Conservation (phyloP, 163 green algal species). For the Volvox carteri region DNA sequence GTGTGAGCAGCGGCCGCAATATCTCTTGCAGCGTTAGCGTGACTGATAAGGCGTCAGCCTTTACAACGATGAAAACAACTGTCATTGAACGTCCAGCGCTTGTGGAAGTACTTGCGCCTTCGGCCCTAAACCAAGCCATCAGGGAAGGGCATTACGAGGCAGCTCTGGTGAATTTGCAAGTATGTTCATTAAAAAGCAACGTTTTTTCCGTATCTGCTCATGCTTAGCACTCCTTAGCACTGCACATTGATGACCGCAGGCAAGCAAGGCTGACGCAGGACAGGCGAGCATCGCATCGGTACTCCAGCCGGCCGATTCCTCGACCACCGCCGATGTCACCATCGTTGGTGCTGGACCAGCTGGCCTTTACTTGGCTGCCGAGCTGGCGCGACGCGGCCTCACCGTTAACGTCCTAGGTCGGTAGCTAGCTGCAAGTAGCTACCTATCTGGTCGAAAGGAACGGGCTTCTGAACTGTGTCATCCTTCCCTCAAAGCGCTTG, state of each 20-base stretch:
- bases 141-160: constrained; percentile 80
- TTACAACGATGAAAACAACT: neutral
- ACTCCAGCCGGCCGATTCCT: constrained; percentile 66
- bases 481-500: no score
- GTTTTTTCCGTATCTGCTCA: neutral
- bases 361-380: constrained; percentile 91
- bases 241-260: constrained; percentile 60
- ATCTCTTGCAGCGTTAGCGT: constrained; percentile 7
- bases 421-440: no score
- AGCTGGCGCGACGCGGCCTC: constrained; percentile 85
- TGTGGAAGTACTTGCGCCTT: neutral
- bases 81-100: neutral
- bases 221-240: neutral
- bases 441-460: neutral
- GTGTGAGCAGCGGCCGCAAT: neutral
- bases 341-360: constrained; percentile 94
- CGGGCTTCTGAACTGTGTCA: no score
- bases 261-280: constrained; percentile 80
- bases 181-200: constrained; percentile 20
- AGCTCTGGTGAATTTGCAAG: constrained; percentile 77
- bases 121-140: constrained; percentile 67
- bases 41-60: neutral
- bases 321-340: constrained; percentile 73
- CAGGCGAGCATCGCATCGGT: constrained; percentile 78
- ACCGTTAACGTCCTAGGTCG: constrained; percentile 82